phyloP scores from a whole-genome alignment of 495 filamentous ascomycete species.

The Daldinia caldariorum region DNA sequence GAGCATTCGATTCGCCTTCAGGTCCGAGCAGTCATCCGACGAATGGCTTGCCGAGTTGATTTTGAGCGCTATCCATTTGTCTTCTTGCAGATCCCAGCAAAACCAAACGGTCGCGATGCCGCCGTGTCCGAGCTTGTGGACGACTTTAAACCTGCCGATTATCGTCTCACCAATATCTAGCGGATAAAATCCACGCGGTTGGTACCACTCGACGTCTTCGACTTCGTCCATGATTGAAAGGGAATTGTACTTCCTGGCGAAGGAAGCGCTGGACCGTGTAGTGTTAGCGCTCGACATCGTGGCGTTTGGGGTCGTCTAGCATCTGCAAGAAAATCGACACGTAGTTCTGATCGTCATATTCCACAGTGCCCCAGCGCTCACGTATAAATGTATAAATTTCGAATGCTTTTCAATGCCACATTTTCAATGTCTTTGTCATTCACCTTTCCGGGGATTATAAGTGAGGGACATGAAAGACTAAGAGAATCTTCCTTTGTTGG shows the following conservation, averaged over 20 bases:
- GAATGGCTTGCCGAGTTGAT: neutral
- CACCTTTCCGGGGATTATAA: neutral
- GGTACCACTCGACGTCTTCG: constrained; percentile 2
- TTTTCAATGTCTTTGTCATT: neutral
- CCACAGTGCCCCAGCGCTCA: neutral
- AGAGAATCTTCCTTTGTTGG: neutral
- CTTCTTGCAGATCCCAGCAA: neutral
- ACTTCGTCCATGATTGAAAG: neutral
- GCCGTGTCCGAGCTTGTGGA: neutral
- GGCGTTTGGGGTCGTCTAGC: neutral
- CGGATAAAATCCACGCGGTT: neutral
- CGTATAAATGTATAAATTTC: neutral
- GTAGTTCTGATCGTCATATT: neutral
- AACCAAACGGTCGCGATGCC: constrained; percentile 4
- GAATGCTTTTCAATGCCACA: neutral
- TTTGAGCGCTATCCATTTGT: constrained; percentile 1
- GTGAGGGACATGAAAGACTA: neutral
- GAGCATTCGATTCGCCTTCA: neutral
- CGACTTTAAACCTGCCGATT: neutral
- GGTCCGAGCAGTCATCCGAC: neutral
- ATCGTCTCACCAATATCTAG: neutral
- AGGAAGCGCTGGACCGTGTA: neutral
- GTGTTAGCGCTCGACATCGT: neutral
- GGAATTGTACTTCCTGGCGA: neutral
- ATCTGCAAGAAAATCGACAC: neutral